Percentiles rank a stretch among this genome's conserved stretches.
These are phyloP conservation scores for Cryptococcus neoformans DNA, from an alignment of 1,284 basidiomycete genomes.

Conservation along the genomic window DNA sequence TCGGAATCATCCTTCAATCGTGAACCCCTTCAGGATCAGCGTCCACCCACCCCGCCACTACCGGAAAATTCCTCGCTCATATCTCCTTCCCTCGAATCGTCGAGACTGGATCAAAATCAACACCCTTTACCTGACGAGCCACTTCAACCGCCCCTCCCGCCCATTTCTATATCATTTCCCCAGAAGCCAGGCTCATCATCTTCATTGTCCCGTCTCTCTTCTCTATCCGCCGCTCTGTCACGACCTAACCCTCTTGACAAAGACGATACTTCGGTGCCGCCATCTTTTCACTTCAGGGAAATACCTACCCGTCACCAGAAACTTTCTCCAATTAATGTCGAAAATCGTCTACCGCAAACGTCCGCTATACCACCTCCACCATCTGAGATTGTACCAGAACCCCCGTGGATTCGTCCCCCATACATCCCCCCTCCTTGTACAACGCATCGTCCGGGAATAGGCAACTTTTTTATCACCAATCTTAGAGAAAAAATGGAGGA, in stretches of 20 bases:
- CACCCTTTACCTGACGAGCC: background rate
- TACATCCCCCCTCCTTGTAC: slow-evolving; percentile 27
- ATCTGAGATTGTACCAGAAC: background rate
- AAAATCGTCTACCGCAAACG: background rate
- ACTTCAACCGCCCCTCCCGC: slow-evolving; percentile 27
- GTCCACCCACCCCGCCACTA: background rate
- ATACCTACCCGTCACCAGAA: slow-evolving; percentile 6
- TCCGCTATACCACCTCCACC: background rate
- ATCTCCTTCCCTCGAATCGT: slow-evolving; percentile 19
- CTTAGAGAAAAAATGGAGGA: slow-evolving; percentile 20
- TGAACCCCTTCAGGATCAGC: background rate
- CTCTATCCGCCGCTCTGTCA: slow-evolving; percentile 14
- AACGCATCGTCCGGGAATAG: slow-evolving; percentile 22
- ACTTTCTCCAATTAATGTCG: slow-evolving; percentile 8
- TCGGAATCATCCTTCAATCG: too few species aligned
- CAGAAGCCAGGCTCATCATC: slow-evolving; percentile 35
- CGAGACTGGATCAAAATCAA: slow-evolving; percentile 1
- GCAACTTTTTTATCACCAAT: slow-evolving; percentile 18
- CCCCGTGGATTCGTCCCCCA: slow-evolving; percentile 15
- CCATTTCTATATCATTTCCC: slow-evolving; percentile 3
- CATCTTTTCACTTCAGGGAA: slow-evolving; percentile 27
- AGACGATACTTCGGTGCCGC: slow-evolving; percentile 8
- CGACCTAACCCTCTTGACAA: slow-evolving; percentile 20
- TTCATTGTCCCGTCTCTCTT: slow-evolving; percentile 51
- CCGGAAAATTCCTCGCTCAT: slow-evolving; percentile 11